These are phyloP conservation scores for Trichoderma orchidacearum DNA, from an alignment of 495 filamentous ascomycete genomes.

Conservation along the genomic window DNA sequence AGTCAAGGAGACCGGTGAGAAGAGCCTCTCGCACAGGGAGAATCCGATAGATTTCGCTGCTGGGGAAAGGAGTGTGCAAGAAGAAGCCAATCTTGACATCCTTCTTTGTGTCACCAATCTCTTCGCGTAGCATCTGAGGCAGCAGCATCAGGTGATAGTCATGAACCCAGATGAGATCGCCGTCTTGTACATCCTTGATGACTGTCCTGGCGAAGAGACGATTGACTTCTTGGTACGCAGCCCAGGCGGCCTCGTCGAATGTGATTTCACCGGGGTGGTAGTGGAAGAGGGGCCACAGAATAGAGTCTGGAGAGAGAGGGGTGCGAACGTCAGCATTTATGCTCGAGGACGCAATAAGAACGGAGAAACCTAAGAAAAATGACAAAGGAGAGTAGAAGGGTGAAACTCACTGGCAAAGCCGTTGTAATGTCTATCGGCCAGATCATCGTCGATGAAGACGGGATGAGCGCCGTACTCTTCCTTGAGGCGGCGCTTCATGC, in stretches of 20 bases:
- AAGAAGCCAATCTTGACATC: conserved; percentile 89
- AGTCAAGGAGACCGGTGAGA: conserved; percentile 64
- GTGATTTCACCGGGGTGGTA: conserved; percentile 90
- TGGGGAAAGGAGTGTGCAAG: conserved; percentile 89
- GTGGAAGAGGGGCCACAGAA: conserved; percentile 92
- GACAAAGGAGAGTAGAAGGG: background rate
- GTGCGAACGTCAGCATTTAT: background rate
- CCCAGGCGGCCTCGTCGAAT: conserved; percentile 79
- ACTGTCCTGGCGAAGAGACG: conserved; percentile 71
- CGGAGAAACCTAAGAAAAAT: background rate
- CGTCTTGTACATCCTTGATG: conserved; percentile 55
- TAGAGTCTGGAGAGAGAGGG: conserved; percentile 52
- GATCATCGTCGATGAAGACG: conserved; percentile 65
- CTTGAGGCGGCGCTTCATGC: conserved; percentile 53
- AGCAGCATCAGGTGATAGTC: conserved; percentile 95
- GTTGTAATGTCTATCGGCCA: conserved; percentile 74
- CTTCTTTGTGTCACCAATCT: conserved; percentile 51
- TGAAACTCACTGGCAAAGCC: conserved; percentile 58
- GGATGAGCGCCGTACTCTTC: conserved; percentile 62
- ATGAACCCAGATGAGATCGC: conserved; percentile 87
- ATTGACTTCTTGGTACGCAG: conserved; percentile 78
- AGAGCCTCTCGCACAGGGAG: conserved; percentile 77
- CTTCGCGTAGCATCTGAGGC: conserved; percentile 71
- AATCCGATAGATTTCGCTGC: conserved; percentile 81
- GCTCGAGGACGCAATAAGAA: no score